These are phyloP conservation scores for Panellus pusillus DNA, from an alignment of 768 basidiomycete species.

Conservation along the genomic window DNA sequence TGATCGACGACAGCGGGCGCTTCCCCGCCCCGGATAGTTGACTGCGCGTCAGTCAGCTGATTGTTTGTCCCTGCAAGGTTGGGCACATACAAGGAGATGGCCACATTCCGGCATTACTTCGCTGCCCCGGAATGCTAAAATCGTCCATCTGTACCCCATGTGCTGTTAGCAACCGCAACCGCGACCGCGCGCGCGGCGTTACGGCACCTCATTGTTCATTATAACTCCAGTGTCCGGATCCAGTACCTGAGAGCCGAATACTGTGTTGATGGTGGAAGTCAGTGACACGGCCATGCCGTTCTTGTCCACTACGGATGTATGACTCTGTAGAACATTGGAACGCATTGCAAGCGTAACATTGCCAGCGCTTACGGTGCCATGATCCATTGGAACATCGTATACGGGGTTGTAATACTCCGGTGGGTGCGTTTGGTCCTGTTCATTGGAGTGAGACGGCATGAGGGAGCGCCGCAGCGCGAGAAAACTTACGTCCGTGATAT, in stretches of 20 bases:
- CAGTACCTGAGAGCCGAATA: slow-evolving; percentile 88
- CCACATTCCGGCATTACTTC: slow-evolving; percentile 81
- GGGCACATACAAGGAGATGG: slow-evolving; percentile 78
- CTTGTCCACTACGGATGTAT: slow-evolving; percentile 79
- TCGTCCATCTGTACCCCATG: slow-evolving; percentile 70
- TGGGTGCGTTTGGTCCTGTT: slow-evolving; percentile 76
- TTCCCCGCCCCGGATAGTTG: slow-evolving; percentile 87
- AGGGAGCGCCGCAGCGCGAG: neutral
- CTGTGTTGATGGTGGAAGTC: slow-evolving; percentile 85
- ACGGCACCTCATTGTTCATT: slow-evolving; percentile 76
- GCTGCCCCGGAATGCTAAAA: slow-evolving; percentile 82
- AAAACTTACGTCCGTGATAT: slow-evolving; percentile 78
- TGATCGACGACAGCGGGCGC: slow-evolving; percentile 85
- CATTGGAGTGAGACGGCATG: neutral
- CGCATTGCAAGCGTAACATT: neutral
- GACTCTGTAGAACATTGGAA: slow-evolving; percentile 53
- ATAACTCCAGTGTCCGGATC: slow-evolving; percentile 88
- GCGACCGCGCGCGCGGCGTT: neutral
- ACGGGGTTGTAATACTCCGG: slow-evolving; percentile 83
- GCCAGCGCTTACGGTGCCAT: slow-evolving; percentile 71
- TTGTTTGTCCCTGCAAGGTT: neutral
- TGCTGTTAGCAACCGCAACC: slow-evolving; percentile 3
- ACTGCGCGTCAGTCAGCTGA: slow-evolving; percentile 40
- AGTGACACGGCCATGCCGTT: slow-evolving; percentile 85
- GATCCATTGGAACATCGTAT: slow-evolving; percentile 75